Evolutionary conservation across 2,329 filamentous ascomycete genomes (phyloP).

Genomic region (Hypoxylon sp.): DNA sequence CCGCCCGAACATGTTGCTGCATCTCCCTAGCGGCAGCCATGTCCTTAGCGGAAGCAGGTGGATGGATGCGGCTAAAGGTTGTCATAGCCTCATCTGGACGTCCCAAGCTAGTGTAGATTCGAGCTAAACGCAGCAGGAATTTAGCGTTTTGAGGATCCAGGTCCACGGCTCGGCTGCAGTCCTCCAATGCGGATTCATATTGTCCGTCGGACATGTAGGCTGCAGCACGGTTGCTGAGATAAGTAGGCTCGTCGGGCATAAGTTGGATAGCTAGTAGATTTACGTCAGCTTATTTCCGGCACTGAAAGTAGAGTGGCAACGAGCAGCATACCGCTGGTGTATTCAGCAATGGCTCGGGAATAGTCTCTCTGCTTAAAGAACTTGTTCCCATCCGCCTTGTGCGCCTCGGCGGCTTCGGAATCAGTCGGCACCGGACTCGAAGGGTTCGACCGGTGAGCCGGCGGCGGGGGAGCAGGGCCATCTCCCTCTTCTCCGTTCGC

Average conservation of each 20-base stretch:
- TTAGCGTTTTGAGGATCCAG: slow-evolving; percentile 88
- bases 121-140: slow-evolving; percentile 84
- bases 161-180: slow-evolving; percentile 82
- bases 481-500: slow-evolving; percentile 49
- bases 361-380: slow-evolving; percentile 97
- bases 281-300: slow-evolving; percentile 10
- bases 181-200: slow-evolving; percentile 82
- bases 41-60: slow-evolving; percentile 84
- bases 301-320: slow-evolving; percentile 12
- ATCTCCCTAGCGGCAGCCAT: slow-evolving; percentile 83
- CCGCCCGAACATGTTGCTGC: slow-evolving; percentile 81
- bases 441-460: slow-evolving; percentile 73
- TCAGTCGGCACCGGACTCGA: slow-evolving; percentile 63
- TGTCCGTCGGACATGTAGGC: slow-evolving; percentile 89
- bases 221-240: slow-evolving; percentile 92
- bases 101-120: slow-evolving; percentile 88
- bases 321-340: slow-evolving; percentile 81
- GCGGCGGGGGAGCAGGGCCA: slow-evolving; percentile 74
- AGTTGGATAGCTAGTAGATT: slow-evolving; percentile 84
- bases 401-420: slow-evolving; percentile 83
- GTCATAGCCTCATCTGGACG: slow-evolving; percentile 86
- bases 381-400: slow-evolving; percentile 93
- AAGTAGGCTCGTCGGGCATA: slow-evolving; percentile 84
- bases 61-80: slow-evolving; percentile 81
- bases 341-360: slow-evolving; percentile 85